phyloP scores from a whole-genome alignment of 164 flowering plant genomes.

The Chloranthus sessilifolius region DNA sequence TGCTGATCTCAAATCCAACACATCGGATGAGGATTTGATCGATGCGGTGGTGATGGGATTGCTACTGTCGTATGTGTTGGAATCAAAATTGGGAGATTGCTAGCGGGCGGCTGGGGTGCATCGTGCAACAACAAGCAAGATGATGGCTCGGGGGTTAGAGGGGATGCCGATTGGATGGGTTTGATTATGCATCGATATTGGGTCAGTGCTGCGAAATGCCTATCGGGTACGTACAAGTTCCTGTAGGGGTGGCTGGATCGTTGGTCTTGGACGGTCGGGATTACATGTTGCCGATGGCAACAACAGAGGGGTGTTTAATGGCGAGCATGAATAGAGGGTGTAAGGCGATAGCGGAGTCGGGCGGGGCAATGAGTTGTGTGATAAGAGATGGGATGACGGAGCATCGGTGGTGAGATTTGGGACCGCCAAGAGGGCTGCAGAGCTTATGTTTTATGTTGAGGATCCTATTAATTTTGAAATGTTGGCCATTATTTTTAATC shows the following conservation, averaged over 20 bases:
- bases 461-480: slow-evolving; percentile 48
- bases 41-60: slow-evolving; percentile 41
- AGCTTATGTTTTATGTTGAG: slow-evolving; percentile 52
- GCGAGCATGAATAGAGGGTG: no score
- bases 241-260: no score
- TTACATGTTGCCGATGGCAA: slow-evolving; percentile 77
- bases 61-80: slow-evolving; percentile 61
- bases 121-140: slow-evolving; percentile 61
- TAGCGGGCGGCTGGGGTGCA: slow-evolving; percentile 61
- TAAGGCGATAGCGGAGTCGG: slow-evolving; percentile 54
- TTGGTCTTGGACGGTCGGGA: slow-evolving; percentile 58
- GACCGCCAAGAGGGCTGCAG: slow-evolving; percentile 49
- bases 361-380: slow-evolving; percentile 59
- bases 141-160: slow-evolving; percentile 45
- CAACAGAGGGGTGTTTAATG: slow-evolving; percentile 83
- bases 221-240: slow-evolving; percentile 81
- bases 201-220: slow-evolving; percentile 97
- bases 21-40: no score
- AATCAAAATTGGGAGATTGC: no score
- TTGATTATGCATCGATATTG: slow-evolving; percentile 72
- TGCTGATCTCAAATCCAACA: slow-evolving; percentile 58
- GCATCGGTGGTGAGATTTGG: slow-evolving; percentile 62
- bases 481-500: slow-evolving; percentile 41
- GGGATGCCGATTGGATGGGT: slow-evolving; percentile 71
- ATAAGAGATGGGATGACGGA: slow-evolving; percentile 31